These are phyloP conservation scores for Aspergillus fructus DNA, from an alignment of 2,329 filamentous ascomycete species.

Conservation along the genomic window DNA sequence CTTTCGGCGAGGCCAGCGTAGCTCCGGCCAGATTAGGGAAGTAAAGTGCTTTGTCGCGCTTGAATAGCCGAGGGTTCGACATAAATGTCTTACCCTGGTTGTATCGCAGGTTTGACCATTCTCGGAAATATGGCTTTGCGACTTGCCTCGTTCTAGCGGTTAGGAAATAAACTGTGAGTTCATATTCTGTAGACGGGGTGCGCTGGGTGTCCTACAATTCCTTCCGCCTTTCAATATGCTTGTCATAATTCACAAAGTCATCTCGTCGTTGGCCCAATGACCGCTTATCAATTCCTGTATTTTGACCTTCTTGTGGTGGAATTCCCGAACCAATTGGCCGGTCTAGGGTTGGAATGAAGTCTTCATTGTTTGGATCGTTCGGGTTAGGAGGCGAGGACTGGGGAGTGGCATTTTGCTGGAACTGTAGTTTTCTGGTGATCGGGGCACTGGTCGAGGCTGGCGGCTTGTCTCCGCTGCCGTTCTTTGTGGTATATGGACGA, in stretches of 20 bases:
- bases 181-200: background rate
- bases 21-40: slow-evolving; percentile 88
- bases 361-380: slow-evolving; percentile 33
- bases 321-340: slow-evolving; percentile 79
- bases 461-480: slow-evolving; percentile 13
- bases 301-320: slow-evolving; percentile 75
- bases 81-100: slow-evolving; percentile 88
- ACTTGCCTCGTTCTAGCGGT: slow-evolving; percentile 67
- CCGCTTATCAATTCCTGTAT: slow-evolving; percentile 72
- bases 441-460: slow-evolving; percentile 11
- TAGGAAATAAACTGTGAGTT: slow-evolving; percentile 1
- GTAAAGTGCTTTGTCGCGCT: slow-evolving; percentile 76
- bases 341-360: slow-evolving; percentile 54
- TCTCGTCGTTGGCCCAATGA: slow-evolving; percentile 67
- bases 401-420: slow-evolving; percentile 29
- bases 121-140: slow-evolving; percentile 87
- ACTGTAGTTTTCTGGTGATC: slow-evolving; percentile 21
- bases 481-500: slow-evolving; percentile 31
- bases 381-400: slow-evolving; percentile 14
- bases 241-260: slow-evolving; percentile 82
- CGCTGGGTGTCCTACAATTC: slow-evolving; percentile 62
- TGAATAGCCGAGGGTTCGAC: slow-evolving; percentile 81
- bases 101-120: slow-evolving; percentile 85
- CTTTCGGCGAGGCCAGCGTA: slow-evolving; percentile 64
- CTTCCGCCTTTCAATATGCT: slow-evolving; percentile 73